Evolutionary conservation across 1,139 yeast species (phyloP), one percentile per base, ranked within the genome.

Genomic region (Zygotorulaspora mrakii): DNA sequence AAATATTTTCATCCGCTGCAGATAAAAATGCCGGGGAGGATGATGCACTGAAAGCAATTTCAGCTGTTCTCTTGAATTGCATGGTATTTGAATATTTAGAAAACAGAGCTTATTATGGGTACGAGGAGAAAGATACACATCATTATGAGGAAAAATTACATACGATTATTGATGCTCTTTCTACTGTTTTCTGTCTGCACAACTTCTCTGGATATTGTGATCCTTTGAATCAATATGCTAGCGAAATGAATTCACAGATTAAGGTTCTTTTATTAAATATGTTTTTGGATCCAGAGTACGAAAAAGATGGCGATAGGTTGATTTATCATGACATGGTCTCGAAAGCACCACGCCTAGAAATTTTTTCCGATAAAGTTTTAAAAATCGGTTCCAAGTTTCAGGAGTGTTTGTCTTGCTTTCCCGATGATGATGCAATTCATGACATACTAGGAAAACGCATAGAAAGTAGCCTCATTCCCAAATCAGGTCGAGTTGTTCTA

Each of bases 11-110:
- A 46, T 77, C 77, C 4, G 69, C 77, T 3, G 71, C 80, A 30
- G 62, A 62, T 33, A 61, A 57, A 38, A 47, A 66, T 29, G 53
- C 63, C 1, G 54, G 59, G 17, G 66, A 61, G 25, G 53, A 55
- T 9, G 59, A 60, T 2, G 74, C 77, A 40, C 58, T 71, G 5
- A 71, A 71, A 42, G 69, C 84, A 0, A 68, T 87, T 30, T 67
- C 86, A 47, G 73, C 86, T 25, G 85, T 88, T 46, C 82, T 87
- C 1, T 86, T 91, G 57, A 71, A 94, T 46, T 79, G 84, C 48
- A 67, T 88, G 31, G 66, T 85, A 13, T 84, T 83, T 8, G 59
- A 51, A 24, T 59, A 48, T 69, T 4, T 62, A 49, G 31, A 63
- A 55, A 39, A 65, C 65, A 14, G 74, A 61, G 34, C 57, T 52